phyloP scores from a whole-genome alignment of 495 filamentous ascomycete genomes.

The Aspergillus carlsbadensis region DNA sequence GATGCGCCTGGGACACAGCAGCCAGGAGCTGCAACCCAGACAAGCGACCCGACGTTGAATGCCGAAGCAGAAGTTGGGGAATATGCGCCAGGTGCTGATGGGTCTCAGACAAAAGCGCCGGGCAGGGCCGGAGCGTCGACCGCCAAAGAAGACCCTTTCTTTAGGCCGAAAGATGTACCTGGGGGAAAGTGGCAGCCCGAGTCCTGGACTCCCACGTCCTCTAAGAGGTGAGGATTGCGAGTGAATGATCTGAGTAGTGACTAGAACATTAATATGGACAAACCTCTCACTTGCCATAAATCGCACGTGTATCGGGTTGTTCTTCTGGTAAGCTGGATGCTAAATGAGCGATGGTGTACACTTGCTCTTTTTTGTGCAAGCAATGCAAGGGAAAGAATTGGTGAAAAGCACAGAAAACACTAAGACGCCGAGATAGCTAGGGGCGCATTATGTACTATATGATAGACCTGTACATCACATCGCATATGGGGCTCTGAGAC shows the following conservation, averaged over 20 bases:
- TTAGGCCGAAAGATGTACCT: slow-evolving; percentile 49
- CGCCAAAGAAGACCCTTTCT: slow-evolving; percentile 60
- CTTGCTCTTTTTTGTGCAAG: no score
- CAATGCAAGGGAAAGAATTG: no score
- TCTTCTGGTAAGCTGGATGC: no score
- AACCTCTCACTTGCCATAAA: no score
- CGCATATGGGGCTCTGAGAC: no score
- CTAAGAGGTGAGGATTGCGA: slow-evolving; percentile 36
- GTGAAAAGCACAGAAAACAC: no score
- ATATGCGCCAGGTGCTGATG: not conserved
- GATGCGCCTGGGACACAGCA: slow-evolving; percentile 53
- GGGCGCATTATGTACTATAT: no score
- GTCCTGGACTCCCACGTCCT: slow-evolving; percentile 59
- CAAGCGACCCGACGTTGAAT: slow-evolving; percentile 32
- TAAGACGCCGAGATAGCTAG: no score
- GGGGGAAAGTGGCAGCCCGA: slow-evolving; percentile 77
- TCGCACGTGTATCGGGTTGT: no score
- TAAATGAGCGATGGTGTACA: no score
- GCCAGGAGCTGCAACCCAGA: slow-evolving; percentile 36
- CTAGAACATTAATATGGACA: not conserved
- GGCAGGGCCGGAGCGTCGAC: slow-evolving; percentile 14
- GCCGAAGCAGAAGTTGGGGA: slow-evolving; percentile 19
- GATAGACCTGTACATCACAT: no score
- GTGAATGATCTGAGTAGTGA: not conserved
- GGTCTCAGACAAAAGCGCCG: slow-evolving; percentile 1